Conservation (phyloP, 192 early-diverging fungal genomes). For the Coemansia sp. region DNA sequence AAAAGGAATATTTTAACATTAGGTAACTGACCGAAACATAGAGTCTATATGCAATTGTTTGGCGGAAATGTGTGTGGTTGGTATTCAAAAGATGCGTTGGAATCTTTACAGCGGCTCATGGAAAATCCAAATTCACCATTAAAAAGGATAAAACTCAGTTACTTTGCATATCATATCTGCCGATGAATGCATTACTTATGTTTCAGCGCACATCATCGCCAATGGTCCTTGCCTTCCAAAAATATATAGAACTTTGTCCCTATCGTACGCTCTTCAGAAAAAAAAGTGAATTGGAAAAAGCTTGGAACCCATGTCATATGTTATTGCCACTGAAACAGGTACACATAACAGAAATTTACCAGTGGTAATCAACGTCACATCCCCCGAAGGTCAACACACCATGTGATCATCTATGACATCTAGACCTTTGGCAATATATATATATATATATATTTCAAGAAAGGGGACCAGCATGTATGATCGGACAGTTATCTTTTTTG, state of each 20-base stretch:
- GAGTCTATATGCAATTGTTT: background rate
- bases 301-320: background rate
- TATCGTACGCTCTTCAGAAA: too few species aligned
- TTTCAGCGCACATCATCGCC: background rate
- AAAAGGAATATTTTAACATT: background rate
- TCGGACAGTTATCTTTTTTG: background rate
- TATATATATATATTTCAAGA: background rate
- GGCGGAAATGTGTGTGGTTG: background rate
- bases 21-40: background rate
- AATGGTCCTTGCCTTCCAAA: too few species aligned
- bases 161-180: background rate
- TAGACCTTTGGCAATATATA: background rate
- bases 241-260: too few species aligned
- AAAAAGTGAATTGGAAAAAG: too few species aligned
- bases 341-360: background rate
- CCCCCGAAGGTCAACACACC: background rate
- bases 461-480: background rate
- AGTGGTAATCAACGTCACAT: background rate
- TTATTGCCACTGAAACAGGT: background rate
- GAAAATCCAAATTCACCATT: background rate
- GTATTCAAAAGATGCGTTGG: background rate
- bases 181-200: background rate
- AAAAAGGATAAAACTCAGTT: background rate
- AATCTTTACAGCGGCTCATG: background rate
- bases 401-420: background rate